Percentiles rank a stretch among this genome's conserved stretches.
Evolutionary conservation across 2,329 filamentous ascomycete genomes (phyloP).

Genomic region (Diaporthe eres): DNA sequence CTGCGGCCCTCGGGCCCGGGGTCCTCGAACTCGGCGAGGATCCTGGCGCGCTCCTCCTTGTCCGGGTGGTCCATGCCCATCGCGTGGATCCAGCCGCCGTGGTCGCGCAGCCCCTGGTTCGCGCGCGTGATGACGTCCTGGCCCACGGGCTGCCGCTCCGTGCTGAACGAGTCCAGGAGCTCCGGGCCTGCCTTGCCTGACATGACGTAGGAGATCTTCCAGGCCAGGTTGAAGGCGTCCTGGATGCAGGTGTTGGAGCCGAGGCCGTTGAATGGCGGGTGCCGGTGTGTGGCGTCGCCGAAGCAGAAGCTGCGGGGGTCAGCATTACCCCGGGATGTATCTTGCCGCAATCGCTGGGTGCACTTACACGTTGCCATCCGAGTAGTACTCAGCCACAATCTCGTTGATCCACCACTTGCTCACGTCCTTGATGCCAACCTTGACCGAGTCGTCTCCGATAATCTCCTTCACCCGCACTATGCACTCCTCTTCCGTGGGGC

Average conservation of each 20-base stretch:
- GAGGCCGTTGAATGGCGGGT: slow-evolving; percentile 70
- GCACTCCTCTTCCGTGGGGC: slow-evolving; percentile 63
- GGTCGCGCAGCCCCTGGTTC: slow-evolving; percentile 69
- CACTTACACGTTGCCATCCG: slow-evolving; percentile 60
- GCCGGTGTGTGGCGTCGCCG: slow-evolving; percentile 71
- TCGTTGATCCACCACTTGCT: slow-evolving; percentile 75
- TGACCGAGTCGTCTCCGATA: slow-evolving; percentile 68
- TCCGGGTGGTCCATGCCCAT: slow-evolving; percentile 59
- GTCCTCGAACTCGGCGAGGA: slow-evolving; percentile 58
- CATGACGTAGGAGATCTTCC: slow-evolving; percentile 66
- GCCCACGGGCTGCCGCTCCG: slow-evolving; percentile 66
- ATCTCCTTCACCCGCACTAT: slow-evolving; percentile 60
- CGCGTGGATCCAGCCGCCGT: slow-evolving; percentile 60
- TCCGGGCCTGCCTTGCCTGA: slow-evolving; percentile 53
- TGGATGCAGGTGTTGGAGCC: slow-evolving; percentile 72
- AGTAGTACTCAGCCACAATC: slow-evolving; percentile 70
- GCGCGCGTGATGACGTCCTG: slow-evolving; percentile 64
- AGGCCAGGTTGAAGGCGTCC: slow-evolving; percentile 69
- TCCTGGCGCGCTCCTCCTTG: slow-evolving; percentile 54
- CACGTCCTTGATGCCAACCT: slow-evolving; percentile 65
- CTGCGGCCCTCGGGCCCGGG: slow-evolving; percentile 53
- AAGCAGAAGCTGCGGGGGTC: slow-evolving; percentile 61
- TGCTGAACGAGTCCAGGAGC: slow-evolving; percentile 59
- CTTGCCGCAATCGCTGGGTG: too few relatives aligned
- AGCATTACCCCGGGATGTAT: background rate